phyloP scores from a whole-genome alignment of 2,329 filamentous ascomycete genomes.

The Aspergillus sp. region DNA sequence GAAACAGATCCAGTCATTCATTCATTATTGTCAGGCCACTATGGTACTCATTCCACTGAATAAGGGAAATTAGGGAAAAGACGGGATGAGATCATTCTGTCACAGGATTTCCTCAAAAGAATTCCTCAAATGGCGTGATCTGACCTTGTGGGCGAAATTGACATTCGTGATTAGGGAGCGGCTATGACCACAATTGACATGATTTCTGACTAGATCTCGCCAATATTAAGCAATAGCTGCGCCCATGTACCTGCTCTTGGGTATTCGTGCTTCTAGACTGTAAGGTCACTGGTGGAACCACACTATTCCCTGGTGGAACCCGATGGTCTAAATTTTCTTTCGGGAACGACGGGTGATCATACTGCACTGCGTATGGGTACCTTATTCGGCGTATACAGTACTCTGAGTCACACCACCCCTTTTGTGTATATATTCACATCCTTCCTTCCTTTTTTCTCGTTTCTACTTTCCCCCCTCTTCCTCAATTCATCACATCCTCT shows the following conservation, averaged over 20 bases:
- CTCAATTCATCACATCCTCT: conserved; percentile 31
- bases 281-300: background rate
- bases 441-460: background rate
- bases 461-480: conserved; percentile 8
- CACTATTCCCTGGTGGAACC: background rate
- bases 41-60: no score
- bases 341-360: background rate
- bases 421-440: background rate
- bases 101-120: no score
- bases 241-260: background rate
- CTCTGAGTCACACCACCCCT: conserved; percentile 1
- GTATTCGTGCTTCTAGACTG: conserved; percentile 1
- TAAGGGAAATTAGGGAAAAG: no score
- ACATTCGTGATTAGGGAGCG: background rate
- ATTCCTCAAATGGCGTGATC: no score
- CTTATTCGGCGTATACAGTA: background rate
- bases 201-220: no score
- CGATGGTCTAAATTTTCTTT: background rate
- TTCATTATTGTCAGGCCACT: no score
- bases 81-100: no score
- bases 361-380: background rate
- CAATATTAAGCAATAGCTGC: no score
- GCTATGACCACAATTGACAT: no score
- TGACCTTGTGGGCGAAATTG: no score
- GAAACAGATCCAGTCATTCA: no score